Base-by-base conservation (phyloP, 192 early-diverging fungal genomes). In the Coemansia sp. region DNA sequence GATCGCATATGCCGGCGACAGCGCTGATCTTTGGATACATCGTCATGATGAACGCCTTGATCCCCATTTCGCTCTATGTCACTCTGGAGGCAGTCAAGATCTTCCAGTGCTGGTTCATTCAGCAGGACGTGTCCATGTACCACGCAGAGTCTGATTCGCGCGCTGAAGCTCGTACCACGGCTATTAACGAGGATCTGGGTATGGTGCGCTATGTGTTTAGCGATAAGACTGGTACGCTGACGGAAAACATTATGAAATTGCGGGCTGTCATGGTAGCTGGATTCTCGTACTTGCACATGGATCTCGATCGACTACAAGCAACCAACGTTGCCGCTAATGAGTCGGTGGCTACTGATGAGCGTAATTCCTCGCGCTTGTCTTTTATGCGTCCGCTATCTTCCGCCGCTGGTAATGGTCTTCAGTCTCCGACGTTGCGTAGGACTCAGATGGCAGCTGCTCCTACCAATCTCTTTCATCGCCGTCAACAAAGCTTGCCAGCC, bases 201-300 rank as follows among this genome's bases (percentile, higher is more conserved):
- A 88, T 89, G 69, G 91, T 97, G 60, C 88, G 91, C 62, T 94
- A 94, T 67, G 84, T 97, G 10, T 97, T 97, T 62, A 91, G 90
- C 23, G 94, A 95, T 84, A 95, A 95, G 78, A 95, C 94, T 5
- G 94, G 94, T 34, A 95, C 94, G 10, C 80, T 95, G 27, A 95
- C 94, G 0, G 91, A 94, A 60, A 95, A 94, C 74, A 84, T 92
- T 8, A 94, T 94, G 92, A 84, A 92, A 51, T 89, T 95, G 61
- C 84, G 89, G 32, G 88, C 88, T 17, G 76, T 89, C 17, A 88
- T 87, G 74, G 84, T 87, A 3, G 88, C 85, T 8, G 90, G 90
- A 5, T 84, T 83, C 27, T 83, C 80, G 46, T 89, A 85, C 68
- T 67, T 88, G 51, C 88, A 91, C 61, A 62, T 75, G 9, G 87